Percentiles rank a stretch among this genome's conserved stretches.
These are phyloP conservation scores for Yarrowia deformans DNA, from an alignment of 805 yeast species.

Conservation along the genomic window DNA sequence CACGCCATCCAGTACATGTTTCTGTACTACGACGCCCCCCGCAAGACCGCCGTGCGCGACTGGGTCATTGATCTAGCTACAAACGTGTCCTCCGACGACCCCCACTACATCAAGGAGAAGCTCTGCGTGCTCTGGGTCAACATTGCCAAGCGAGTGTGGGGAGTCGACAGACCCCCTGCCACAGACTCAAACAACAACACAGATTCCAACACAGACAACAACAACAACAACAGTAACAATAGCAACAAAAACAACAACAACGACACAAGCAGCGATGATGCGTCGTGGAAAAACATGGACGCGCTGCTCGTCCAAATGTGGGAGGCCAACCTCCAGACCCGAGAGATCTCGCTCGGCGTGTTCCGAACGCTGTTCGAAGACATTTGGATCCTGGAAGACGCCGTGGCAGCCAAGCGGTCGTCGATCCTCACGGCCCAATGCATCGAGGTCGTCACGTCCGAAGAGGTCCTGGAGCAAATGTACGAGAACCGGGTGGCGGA, in stretches of 20 bases:
- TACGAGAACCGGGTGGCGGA: conserved; percentile 71
- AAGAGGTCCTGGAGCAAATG: conserved; percentile 63
- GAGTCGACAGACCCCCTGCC: conserved; percentile 53
- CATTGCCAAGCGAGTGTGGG: conserved; percentile 92
- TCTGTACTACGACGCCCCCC: conserved; percentile 63
- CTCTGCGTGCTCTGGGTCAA: conserved; percentile 90
- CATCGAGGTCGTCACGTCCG: conserved; percentile 81
- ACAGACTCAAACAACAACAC: conserved; percentile 12
- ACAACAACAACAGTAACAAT: background rate
- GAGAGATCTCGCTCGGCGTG: conserved; percentile 80
- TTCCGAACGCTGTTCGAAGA: conserved; percentile 92
- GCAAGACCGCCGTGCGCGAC: conserved; percentile 70
- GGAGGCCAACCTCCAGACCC: conserved; percentile 65
- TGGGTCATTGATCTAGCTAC: conserved; percentile 85
- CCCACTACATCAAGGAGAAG: conserved; percentile 89
- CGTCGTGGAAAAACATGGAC: conserved; percentile 91
- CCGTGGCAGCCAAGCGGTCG: conserved; percentile 82
- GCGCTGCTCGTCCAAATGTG: conserved; percentile 74
- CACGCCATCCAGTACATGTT: conserved; percentile 67
- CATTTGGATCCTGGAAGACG: conserved; percentile 87
- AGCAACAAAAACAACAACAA: conserved; percentile 44
- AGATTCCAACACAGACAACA: conserved; percentile 2
- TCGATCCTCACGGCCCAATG: conserved; percentile 81
- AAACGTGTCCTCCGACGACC: conserved; percentile 68
- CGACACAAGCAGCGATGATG: conserved; percentile 46